Evolutionary conservation across 768 basidiomycete genomes (phyloP), one percentile per base, ranked within the genome.

Genomic region (Rhizopogon vesiculosus): DNA sequence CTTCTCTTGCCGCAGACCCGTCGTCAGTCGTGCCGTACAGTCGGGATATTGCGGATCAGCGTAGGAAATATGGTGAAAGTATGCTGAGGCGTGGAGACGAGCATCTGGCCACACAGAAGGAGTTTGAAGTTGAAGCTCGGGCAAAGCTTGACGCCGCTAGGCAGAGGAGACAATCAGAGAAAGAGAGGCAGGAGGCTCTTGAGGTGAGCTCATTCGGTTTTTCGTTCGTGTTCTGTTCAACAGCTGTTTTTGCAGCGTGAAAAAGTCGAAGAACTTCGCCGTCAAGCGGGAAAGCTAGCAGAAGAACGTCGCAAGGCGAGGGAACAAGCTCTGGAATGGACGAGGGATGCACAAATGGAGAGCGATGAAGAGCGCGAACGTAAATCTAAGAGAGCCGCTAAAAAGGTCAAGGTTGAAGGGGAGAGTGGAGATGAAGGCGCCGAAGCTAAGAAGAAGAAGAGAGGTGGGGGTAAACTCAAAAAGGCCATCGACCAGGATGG

Each of bases 11-110:
- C 0, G 79, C 80, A 6, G 91, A 94, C 63, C 78, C 80, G 54
- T 79, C 87, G 0, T 67, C 80, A 0, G 72, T 79, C 46, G 77
- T 95, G 16, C 92, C 93, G 0, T 98, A 98, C 71, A 90, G 78
- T 62, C 78, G 81, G 9, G 93, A 96, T 46, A 80, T 98, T 45
- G 93, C 94, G 0, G 89, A 93, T 61, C 89, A 96, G 61, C 85
- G 97, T 43, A 80, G 86, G 40, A 88, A 89, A 67, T 99, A 98
- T 63, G 93, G 94, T 12, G 88, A 91, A 58, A 87, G 80, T 63
- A 86, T 98, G 78, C 67, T 96, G 52, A 80, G 90, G 54, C 85
- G 85, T 51, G 87, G 84, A 2, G 88, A 91, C 10, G 91, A 90
- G 42, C 93, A 96, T 64, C 74, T 93, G 22, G 71, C 79, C 4